phyloP scores from a whole-genome alignment of 352 stramenopile genomes.

The Phytophthora hibernalis region DNA sequence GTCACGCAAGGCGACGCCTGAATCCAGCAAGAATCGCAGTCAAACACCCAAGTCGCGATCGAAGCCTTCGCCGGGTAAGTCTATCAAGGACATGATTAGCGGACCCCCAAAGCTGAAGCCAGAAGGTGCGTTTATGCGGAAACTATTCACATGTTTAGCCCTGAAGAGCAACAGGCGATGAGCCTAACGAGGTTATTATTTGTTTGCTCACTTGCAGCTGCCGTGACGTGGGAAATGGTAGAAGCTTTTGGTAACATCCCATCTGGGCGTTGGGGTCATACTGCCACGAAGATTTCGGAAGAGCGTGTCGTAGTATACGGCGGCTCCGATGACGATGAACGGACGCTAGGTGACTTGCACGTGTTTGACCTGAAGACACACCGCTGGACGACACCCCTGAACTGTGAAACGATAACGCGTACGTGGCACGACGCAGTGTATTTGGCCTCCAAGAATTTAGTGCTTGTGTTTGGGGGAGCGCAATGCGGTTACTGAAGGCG shows the following conservation, averaged over 20 bases:
- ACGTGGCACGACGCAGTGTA: conserved; percentile 94
- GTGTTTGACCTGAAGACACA: conserved; percentile 84
- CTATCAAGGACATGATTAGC: conserved; percentile 28
- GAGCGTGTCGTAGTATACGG: conserved; percentile 92
- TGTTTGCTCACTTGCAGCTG: conserved; percentile 17
- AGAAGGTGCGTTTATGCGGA: conserved; percentile 30
- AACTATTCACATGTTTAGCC: not conserved
- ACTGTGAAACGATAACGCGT: conserved; percentile 89
- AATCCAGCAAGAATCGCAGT: conserved; percentile 54
- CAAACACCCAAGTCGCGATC: conserved; percentile 36
- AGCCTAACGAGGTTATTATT: not conserved
- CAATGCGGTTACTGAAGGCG: conserved; percentile 52
- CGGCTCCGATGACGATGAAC: conserved; percentile 88
- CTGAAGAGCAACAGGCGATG: not conserved
- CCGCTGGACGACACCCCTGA: conserved; percentile 84
- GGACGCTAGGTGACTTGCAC: conserved; percentile 85
- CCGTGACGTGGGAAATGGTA: conserved; percentile 50
- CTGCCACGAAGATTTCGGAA: conserved; percentile 88
- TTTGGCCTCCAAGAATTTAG: conserved; percentile 85
- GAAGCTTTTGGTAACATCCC: conserved; percentile 43
- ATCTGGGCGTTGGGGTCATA: conserved; percentile 90
- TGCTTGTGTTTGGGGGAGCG: conserved; percentile 95
- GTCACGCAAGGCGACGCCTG: conserved; percentile 39
- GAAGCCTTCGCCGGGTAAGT: conserved; percentile 26
- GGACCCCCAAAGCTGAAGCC: conserved; percentile 19